Conservation (phyloP, 2,329 filamentous ascomycete species). For the Talaromyces albobiverticillius region DNA sequence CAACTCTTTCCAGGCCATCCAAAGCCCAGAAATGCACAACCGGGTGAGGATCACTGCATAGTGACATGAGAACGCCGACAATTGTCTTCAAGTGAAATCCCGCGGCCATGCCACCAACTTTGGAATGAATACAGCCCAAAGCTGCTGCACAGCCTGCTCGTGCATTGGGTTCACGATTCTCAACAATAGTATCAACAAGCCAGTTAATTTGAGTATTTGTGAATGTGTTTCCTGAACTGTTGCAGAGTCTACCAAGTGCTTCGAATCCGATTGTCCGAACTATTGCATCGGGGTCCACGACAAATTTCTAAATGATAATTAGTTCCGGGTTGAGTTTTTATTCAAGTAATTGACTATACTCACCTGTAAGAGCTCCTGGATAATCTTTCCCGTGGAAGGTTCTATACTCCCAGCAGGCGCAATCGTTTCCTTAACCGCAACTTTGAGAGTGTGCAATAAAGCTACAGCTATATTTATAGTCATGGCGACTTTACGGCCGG, state of each 20-base stretch:
- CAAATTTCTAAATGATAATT: conserved; percentile 54
- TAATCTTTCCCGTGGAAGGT: conserved; percentile 69
- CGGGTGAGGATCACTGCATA: conserved; percentile 92
- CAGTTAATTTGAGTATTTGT: conserved; percentile 88
- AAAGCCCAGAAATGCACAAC: conserved; percentile 96
- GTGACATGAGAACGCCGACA: conserved; percentile 94
- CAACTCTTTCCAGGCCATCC: conserved; percentile 79
- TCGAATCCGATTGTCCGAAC: conserved; percentile 82
- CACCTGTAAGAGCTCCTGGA: conserved; percentile 72
- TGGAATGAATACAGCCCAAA: conserved; percentile 86
- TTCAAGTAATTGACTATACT: neutral
- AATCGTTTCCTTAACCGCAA: conserved; percentile 76
- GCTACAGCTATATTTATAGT: conserved; percentile 85
- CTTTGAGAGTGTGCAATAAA: conserved; percentile 74
- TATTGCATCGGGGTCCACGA: conserved; percentile 80
- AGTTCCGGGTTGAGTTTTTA: conserved; percentile 22
- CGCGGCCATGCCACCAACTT: conserved; percentile 96
- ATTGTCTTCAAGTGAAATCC: conserved; percentile 96
- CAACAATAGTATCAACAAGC: conserved; percentile 89
- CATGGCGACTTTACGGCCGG: conserved; percentile 84
- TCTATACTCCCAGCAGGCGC: conserved; percentile 71
- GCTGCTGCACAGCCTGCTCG: conserved; percentile 93
- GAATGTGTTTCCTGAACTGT: conserved; percentile 76
- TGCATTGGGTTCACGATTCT: conserved; percentile 88
- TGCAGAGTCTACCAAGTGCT: conserved; percentile 82